These are phyloP conservation scores for Linanthus parryae DNA, from an alignment of 148 eudicot species.

Conservation along the genomic window DNA sequence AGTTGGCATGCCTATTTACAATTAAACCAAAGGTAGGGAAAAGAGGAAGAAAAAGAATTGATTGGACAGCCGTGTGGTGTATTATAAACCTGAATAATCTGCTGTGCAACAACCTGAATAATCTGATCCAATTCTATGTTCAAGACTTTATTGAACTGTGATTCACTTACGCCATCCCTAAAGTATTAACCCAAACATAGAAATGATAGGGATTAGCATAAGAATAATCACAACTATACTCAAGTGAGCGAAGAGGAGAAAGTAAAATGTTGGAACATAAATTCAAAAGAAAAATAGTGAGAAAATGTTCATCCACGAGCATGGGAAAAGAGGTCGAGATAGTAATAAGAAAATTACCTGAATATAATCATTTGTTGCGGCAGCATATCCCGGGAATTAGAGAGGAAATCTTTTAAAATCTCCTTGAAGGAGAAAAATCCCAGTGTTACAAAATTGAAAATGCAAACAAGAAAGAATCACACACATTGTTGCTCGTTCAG, in stretches of 20 bases:
- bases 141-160: conserved; percentile 85
- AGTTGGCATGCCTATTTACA: conserved; percentile 56
- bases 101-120: conserved; percentile 48
- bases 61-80: neutral
- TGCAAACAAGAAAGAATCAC: too few species aligned
- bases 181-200: too few species aligned
- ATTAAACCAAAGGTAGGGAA: too few species aligned
- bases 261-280: neutral
- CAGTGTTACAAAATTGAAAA: neutral
- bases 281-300: too few species aligned
- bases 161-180: conserved; percentile 94
- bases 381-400: conserved; percentile 53
- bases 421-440: conserved; percentile 38
- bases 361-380: conserved; percentile 84
- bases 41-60: neutral
- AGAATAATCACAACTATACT: conserved; percentile 1
- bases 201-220: too few species aligned
- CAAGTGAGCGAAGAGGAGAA: too few species aligned
- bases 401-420: conserved; percentile 53
- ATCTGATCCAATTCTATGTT: conserved; percentile 79
- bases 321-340: neutral
- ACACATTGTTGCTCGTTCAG: too few species aligned
- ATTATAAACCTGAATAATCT: neutral
- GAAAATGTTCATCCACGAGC: neutral
- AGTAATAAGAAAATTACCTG: conserved; percentile 33